Base-by-base conservation (phyloP, 805 yeast genomes). In the Yarrowia porcina region DNA sequence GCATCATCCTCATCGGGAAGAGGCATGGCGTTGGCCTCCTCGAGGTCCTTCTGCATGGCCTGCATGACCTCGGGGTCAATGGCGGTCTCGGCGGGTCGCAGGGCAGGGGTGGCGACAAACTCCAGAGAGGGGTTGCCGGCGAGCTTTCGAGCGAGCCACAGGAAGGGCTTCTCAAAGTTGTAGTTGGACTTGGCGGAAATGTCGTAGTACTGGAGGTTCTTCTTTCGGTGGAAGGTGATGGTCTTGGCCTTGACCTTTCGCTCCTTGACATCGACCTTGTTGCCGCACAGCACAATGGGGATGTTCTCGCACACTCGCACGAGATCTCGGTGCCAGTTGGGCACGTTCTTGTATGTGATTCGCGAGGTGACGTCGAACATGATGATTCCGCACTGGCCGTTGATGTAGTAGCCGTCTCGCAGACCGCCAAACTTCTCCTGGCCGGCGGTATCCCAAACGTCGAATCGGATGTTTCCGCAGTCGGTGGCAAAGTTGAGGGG, bases 401-500 rank as follows among this genome's bases (percentile, higher is more conserved):
- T 93, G 79, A 94, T 94, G 82, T 94, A 94, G 83, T 94, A 94
- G 76, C 99, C 99, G 76, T 94, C 99, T 84, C 99, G 92, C 75
- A 94, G 84, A 73, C 99, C 99, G 80, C 99, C 99, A 72, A 94
- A 94, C 82, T 94, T 94, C 82, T 94, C 99, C 83, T 94, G 99
- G 68, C 99, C 99, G 65, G 99, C 99, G 63, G 99, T 94, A 80
- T 94, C 99, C 99, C 99, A 94, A 73, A 94, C 97, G 77, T 94
- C 97, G 80, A 94, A 94, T 79, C 90, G 93, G 81, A 94, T 90
- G 81, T 93, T 97, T 81, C 99, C 99, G 75, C 81, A 94, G 83
- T 93, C 93, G 77, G 99, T 94, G 88, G 85, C 90, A 87, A 94
- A 94, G 50, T 94, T 90, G 79, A 94, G 86, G 70, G 99, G 99